phyloP scores from a whole-genome alignment of 805 yeast genomes.

The Candida koratica region DNA sequence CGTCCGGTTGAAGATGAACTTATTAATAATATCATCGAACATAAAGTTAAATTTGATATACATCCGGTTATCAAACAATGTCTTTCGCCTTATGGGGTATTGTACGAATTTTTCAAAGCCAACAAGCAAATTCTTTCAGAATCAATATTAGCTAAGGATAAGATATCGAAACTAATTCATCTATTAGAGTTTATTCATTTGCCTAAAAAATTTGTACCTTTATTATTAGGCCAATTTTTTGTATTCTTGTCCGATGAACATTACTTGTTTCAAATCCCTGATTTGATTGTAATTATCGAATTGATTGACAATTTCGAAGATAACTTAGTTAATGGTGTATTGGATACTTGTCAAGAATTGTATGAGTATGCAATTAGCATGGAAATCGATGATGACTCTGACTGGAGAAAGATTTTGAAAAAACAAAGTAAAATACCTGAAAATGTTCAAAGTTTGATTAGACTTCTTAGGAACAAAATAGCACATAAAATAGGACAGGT shows the following conservation, averaged over 20 bases:
- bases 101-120: constrained; percentile 46
- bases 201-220: constrained; percentile 48
- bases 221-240: constrained; percentile 45
- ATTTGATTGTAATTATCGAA: constrained; percentile 35
- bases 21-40: constrained; percentile 45
- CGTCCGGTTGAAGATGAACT: constrained; percentile 54
- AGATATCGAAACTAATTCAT: constrained; percentile 47
- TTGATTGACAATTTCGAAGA: constrained; percentile 35
- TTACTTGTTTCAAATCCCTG: constrained; percentile 24
- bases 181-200: constrained; percentile 39
- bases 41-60: constrained; percentile 32
- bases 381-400: constrained; percentile 17
- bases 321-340: constrained; percentile 15
- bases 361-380: constrained; percentile 27
- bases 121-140: constrained; percentile 1
- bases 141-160: constrained; percentile 15
- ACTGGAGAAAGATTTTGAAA: constrained; percentile 30
- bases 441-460: constrained; percentile 23
- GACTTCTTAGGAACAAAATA: constrained; percentile 29
- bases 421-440: constrained; percentile 19
- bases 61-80: constrained; percentile 64
- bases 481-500: constrained; percentile 33
- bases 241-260: constrained; percentile 32
- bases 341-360: constrained; percentile 27
- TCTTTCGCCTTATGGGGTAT: constrained; percentile 66